Conservation (phyloP, 306 rosid species). For the Echinosophora koreensis region DNA sequence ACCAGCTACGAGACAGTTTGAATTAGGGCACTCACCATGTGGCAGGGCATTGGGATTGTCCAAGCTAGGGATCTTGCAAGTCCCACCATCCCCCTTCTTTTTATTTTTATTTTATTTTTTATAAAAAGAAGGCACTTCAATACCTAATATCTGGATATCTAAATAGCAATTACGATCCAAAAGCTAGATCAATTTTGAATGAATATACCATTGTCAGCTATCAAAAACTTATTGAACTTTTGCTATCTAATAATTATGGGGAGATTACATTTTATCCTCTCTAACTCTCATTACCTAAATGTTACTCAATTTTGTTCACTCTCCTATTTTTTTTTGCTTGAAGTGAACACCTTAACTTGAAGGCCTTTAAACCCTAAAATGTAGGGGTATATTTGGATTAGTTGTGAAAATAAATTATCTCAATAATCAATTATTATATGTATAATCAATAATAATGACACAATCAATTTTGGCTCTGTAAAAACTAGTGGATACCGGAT, state of each 20-base stretch:
- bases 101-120: background rate
- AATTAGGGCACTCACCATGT: constrained; percentile 27
- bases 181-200: background rate
- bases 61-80: background rate
- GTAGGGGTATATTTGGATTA: no score
- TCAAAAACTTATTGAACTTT: constrained; percentile 9
- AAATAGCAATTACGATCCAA: constrained; percentile 2
- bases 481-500: no score
- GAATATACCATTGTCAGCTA: constrained; percentile 5
- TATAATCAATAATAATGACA: no score
- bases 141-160: background rate
- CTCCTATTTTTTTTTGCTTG: no score
- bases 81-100: constrained; percentile 21
- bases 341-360: no score
- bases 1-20: constrained; percentile 1
- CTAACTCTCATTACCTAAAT: no score
- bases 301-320: no score
- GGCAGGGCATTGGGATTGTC: constrained; percentile 25
- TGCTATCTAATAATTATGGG: constrained; percentile 13
- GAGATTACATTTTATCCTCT: background rate
- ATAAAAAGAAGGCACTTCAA: constrained; percentile 2
- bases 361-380: no score
- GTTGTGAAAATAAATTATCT: no score
- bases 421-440: no score
- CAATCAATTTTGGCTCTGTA: no score